Conservation (phyloP, 495 filamentous ascomycete species). For the Schizothecium vesticola region DNA sequence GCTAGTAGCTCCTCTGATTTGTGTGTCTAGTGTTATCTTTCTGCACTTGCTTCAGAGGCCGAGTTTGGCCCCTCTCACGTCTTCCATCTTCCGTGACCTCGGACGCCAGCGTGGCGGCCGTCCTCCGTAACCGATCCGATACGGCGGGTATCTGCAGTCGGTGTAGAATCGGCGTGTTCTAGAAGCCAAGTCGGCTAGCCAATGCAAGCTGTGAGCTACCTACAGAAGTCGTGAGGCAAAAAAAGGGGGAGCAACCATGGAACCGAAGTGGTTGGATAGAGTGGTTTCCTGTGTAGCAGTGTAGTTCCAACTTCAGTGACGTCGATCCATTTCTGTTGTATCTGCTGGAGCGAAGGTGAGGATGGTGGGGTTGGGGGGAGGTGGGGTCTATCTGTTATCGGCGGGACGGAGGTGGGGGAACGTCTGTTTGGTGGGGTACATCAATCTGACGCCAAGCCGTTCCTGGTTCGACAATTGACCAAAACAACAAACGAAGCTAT, state of each 20-base stretch:
- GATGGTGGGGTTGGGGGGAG: not conserved
- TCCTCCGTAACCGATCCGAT: not conserved
- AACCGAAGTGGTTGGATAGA: not conserved
- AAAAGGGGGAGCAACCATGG: not conserved
- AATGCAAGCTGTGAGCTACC: not conserved
- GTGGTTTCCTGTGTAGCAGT: not conserved
- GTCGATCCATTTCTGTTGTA: not conserved
- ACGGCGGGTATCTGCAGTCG: not conserved
- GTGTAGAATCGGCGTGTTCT: not conserved
- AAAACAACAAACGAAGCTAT: not conserved
- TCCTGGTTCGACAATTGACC: not conserved
- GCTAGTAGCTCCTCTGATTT: slow-evolving; percentile 10
- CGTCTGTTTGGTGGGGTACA: not conserved
- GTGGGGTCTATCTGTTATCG: not conserved
- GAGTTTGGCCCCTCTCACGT: not conserved
- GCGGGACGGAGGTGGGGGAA: not conserved
- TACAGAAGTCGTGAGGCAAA: not conserved
- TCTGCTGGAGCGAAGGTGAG: not conserved
- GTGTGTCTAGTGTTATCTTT: not conserved
- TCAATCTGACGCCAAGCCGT: not conserved
- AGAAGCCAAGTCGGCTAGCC: not conserved
- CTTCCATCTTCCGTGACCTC: not conserved
- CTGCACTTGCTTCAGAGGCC: not conserved
- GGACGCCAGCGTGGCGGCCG: not conserved
- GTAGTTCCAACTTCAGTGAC: not conserved